Evolutionary conservation across 2,329 filamentous ascomycete genomes (phyloP), one percentile per base, ranked within the genome.

Genomic region (Raffaelea deltoideospora): DNA sequence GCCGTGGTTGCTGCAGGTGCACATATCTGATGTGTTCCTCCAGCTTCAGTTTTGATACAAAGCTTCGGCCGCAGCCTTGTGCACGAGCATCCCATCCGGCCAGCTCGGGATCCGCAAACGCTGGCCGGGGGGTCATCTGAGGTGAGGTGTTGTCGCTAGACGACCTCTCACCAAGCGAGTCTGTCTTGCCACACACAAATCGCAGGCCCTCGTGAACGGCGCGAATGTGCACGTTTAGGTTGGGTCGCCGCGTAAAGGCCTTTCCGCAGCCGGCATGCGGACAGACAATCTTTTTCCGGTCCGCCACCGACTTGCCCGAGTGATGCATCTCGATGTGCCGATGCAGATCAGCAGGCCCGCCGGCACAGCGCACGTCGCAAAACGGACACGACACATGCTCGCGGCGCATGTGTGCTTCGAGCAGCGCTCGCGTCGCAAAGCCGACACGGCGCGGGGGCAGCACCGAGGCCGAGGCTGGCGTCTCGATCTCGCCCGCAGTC

Each of bases 1-100:
- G 64, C 11, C 69, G 62, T 38, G 63, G 57, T 14, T 57, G 50
- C n/a, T 76, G 74, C 20, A 94, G 62, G 53, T 96, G 88, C 18
- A 83, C 71, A 33, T 79, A 85, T 17, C 83, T 76, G 31, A 95
- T 68, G 52, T 96, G 88, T 45, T 90, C 80, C 53, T 88, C 81
- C 0, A 95, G 67, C 22, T 75, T 76, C 15, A 73, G 69, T 54
- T 92, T 94, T 42, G 79, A 81, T 40, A 72, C 71, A 50, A 92
- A 90, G 26, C 69, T 69, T 42, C 75, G 71, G 3, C 79, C 81
- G 50, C 88, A 96, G 14, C 79, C 82, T 35, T 75, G 65, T 10
- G 66, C 57, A 18, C 15, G 26, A 66, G 68, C 39, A 34, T 52
- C 49, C 79, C 85, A 93, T 6, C 56, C 62, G 10, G 60, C 56